Evolutionary conservation across 1,284 basidiomycete genomes (phyloP).

Genomic region (Coniophora puteana): DNA sequence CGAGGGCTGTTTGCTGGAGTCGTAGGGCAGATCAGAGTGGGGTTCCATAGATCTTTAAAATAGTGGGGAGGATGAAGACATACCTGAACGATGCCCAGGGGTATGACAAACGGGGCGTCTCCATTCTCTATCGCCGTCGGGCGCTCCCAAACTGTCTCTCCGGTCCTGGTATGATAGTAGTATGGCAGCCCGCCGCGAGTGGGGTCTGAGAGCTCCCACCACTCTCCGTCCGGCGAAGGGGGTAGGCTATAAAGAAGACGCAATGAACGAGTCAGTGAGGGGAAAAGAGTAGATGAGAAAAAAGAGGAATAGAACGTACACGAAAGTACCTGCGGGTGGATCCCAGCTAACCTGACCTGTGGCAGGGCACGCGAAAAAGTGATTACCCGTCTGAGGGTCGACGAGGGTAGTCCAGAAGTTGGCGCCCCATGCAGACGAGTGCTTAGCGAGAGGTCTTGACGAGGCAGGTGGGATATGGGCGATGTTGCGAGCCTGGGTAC

Average conservation of each 20-base stretch:
- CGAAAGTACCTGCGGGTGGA: slow-evolving; percentile 84
- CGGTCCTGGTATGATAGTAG: slow-evolving; percentile 89
- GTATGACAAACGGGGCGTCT: slow-evolving; percentile 96
- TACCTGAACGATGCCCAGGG: slow-evolving; percentile 83
- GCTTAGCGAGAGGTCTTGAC: too few relatives aligned
- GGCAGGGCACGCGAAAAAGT: slow-evolving; percentile 80
- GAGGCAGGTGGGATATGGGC: too few relatives aligned
- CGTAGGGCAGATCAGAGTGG: slow-evolving; percentile 3
- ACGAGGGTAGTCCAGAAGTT: slow-evolving; percentile 85
- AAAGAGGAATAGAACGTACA: slow-evolving; percentile 46
- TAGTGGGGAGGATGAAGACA: slow-evolving; percentile 14
- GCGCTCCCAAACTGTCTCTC: slow-evolving; percentile 86
- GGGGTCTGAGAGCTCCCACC: slow-evolving; percentile 92
- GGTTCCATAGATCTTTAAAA: neutral
- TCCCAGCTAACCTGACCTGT: slow-evolving; percentile 93
- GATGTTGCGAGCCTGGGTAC: slow-evolving; percentile 29
- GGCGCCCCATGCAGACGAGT: slow-evolving; percentile 73
- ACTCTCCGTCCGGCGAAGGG: slow-evolving; percentile 82
- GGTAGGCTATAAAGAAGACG: slow-evolving; percentile 56
- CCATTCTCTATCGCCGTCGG: too few relatives aligned
- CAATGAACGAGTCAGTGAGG: slow-evolving; percentile 12
- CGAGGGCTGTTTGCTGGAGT: slow-evolving; percentile 69
- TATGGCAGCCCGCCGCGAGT: slow-evolving; percentile 78
- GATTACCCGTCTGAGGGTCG: slow-evolving; percentile 66
- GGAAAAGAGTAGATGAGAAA: slow-evolving; percentile 8